Evolutionary conservation across 148 eudicot species (phyloP).

Genomic region (Rheum nobile): DNA sequence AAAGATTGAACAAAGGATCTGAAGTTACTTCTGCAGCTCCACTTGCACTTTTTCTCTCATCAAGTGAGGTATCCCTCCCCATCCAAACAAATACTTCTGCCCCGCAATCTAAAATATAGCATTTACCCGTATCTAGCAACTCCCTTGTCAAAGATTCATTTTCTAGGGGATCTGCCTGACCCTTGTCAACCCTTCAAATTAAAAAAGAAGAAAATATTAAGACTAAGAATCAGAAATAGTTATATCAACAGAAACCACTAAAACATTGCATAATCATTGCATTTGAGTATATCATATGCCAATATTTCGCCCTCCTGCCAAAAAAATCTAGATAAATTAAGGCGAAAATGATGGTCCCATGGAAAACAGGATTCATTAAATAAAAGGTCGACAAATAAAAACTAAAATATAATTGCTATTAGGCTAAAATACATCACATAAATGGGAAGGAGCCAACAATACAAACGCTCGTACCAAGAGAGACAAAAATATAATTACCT

Average conservation of each 20-base stretch:
- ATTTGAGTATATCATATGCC: background rate
- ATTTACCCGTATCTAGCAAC: conserved; percentile 55
- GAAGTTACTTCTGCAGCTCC: conserved; percentile 62
- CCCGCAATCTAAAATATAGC: conserved; percentile 84
- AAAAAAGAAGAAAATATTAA: background rate
- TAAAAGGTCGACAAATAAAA: background rate
- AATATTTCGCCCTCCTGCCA: background rate
- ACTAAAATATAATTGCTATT: background rate
- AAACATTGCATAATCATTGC: background rate
- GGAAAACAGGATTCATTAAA: background rate
- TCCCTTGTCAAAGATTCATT: conserved; percentile 58
- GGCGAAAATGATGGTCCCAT: background rate
- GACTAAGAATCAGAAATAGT: background rate
- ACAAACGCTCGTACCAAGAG: background rate
- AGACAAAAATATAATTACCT: conserved; percentile 29
- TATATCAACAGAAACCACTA: background rate
- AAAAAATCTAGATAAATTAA: background rate
- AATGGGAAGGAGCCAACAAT: background rate
- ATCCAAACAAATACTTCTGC: conserved; percentile 83
- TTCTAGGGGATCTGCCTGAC: conserved; percentile 43
- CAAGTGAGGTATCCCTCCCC: conserved; percentile 74
- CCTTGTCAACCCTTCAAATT: conserved; percentile 53
- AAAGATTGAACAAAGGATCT: background rate
- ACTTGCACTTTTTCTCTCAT: conserved; percentile 68
- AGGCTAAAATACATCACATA: background rate